Base-by-base conservation (phyloP, 1,284 basidiomycete genomes). In the Golubevia sp. region DNA sequence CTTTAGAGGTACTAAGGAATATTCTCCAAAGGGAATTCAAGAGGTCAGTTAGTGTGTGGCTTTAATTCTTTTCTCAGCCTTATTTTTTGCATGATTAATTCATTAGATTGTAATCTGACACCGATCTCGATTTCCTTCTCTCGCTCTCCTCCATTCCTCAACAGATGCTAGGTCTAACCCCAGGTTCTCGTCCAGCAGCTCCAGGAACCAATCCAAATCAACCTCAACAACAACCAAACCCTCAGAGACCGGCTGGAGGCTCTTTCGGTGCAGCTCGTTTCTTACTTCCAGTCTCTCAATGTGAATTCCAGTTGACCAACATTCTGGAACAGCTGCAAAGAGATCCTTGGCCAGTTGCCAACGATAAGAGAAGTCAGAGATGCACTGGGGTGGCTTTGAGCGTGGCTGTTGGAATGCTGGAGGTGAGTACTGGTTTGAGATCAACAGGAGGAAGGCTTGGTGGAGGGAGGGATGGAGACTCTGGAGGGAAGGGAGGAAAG, bases 1-100 rank as follows among this genome's bases (percentile, higher is more conserved):
- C 62, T 83, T 83, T 77, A 76, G 81, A 27, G 81, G 81, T 59
- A 76, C 77, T 51, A 83, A 83, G 73, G 81, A 83, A 66, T 83
- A 83, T 63, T 72, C 81, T 21, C 78, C 81, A 55, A 83, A 83
- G 69, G 62, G 63, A 50, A 83, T 82, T 64, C 81, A 83, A 69
- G 81, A 81, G 64, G 49, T 62, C 56, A 25, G 56, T 27, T 11
- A 11, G 11, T 34, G n/a, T n/a, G n/a, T n/a, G n/a, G n/a, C n/a
- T n/a, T n/a, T n/a, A n/a, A n/a, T n/a, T n/a, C n/a, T n/a, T n/a
- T n/a, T n/a, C n/a, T n/a, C n/a, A n/a, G n/a, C n/a, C n/a, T n/a
- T 44, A 18, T 18, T 44, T 13, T 44, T 18, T 44, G 38, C 38
- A 44, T 18, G 11, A 55, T 61, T 20, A 55, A 56, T 30, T 56